Percentiles rank a stretch among this genome's conserved stretches.
phyloP scores from a whole-genome alignment of 345 rosid genomes.

The Syzygium grande region DNA sequence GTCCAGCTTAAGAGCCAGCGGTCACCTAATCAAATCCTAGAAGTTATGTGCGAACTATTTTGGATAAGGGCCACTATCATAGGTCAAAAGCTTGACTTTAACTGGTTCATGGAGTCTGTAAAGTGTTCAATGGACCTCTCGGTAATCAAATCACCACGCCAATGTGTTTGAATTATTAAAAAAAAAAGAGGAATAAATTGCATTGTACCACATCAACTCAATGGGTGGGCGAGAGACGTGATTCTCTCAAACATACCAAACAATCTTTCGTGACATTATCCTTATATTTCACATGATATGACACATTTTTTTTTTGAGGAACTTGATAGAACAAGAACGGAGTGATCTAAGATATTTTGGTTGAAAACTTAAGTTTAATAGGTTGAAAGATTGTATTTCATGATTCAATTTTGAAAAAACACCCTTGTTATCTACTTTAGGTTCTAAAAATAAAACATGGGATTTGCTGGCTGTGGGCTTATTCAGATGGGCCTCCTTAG shows the following conservation, averaged over 20 bases:
- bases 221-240: not conserved
- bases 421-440: not conserved
- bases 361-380: not conserved
- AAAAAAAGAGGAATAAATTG: not conserved
- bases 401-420: not conserved
- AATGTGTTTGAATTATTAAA: not conserved
- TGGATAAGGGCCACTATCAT: not conserved
- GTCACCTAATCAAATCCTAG: too few species aligned
- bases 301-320: too few species aligned
- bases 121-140: not conserved
- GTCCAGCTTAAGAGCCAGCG: not conserved
- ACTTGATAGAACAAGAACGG: not conserved
- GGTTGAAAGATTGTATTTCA: not conserved
- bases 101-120: not conserved
- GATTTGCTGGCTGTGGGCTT: not conserved
- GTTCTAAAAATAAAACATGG: not conserved
- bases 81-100: not conserved
- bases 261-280: accelerated
- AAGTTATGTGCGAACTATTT: too few species aligned
- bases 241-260: not conserved
- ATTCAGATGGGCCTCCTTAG: not conserved
- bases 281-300: not conserved
- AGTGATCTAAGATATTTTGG: not conserved
- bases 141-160: accelerated
- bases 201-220: accelerated